These are phyloP conservation scores for Xylaria scruposa DNA, from an alignment of 495 filamentous ascomycete species.

Conservation along the genomic window DNA sequence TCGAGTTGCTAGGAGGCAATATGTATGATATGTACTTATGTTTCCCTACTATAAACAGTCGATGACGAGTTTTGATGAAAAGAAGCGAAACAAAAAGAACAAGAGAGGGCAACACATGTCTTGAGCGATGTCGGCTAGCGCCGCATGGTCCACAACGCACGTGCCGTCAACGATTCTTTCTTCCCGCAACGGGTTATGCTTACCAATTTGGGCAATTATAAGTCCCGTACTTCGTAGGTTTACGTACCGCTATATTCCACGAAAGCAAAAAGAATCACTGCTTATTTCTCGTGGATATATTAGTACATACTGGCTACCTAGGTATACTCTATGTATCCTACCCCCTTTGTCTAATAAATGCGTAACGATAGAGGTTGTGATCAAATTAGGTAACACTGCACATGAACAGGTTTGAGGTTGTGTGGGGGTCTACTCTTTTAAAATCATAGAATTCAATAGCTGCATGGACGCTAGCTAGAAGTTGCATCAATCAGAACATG, in stretches of 20 bases:
- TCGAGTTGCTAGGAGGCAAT: neutral
- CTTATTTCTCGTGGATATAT: too few species aligned
- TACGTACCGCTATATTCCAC: too few species aligned
- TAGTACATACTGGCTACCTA: too few species aligned
- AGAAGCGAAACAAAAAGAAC: neutral
- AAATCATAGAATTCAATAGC: neutral
- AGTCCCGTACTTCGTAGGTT: too few species aligned
- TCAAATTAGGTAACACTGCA: neutral
- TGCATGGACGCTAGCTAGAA: neutral
- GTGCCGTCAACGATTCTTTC: neutral
- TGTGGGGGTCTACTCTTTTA: neutral
- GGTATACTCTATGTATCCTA: neutral
- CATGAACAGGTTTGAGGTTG: neutral
- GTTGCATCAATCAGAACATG: slow-evolving; percentile 1
- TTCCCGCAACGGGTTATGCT: neutral
- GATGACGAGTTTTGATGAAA: neutral
- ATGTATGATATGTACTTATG: neutral
- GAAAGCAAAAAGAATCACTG: too few species aligned
- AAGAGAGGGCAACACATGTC: neutral
- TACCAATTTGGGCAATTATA: neutral
- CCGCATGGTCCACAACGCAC: slow-evolving; percentile 18
- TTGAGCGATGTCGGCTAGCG: slow-evolving; percentile 21
- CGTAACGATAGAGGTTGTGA: neutral
- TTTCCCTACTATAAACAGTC: neutral
- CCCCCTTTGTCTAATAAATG: neutral